Evolutionary conservation across 2,329 filamentous ascomycete species (phyloP).

Genomic region (Fusarium pininemorale): DNA sequence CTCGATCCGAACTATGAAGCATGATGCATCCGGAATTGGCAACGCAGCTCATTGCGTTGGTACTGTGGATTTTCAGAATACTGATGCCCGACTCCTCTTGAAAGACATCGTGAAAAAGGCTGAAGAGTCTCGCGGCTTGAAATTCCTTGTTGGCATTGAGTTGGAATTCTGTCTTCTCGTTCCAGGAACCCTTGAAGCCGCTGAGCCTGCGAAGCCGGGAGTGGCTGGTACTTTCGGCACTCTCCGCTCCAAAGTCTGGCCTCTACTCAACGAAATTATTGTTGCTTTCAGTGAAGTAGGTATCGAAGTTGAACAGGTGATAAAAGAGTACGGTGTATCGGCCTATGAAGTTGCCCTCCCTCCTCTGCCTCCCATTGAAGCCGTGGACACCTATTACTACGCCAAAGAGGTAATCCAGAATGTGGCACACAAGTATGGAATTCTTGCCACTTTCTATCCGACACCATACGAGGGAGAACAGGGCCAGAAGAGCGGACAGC

Average conservation of each 20-base stretch:
- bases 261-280: not conserved
- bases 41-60: slow-evolving; percentile 1
- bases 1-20: not conserved
- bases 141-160: not conserved
- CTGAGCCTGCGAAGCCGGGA: not conserved
- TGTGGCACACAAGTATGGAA: not conserved
- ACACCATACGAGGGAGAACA: not conserved
- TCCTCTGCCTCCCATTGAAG: not conserved
- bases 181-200: not conserved
- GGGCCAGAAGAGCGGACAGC: slow-evolving; percentile 4
- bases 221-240: not conserved
- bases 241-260: not conserved
- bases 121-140: not conserved
- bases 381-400: slow-evolving; percentile 2
- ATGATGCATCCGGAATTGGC: not conserved
- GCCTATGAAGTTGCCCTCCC: slow-evolving; percentile 6
- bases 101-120: not conserved
- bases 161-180: slow-evolving; percentile 4
- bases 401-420: not conserved
- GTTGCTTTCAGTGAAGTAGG: not conserved
- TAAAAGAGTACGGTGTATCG: slow-evolving; percentile 2
- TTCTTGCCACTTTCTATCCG: slow-evolving; percentile 6
- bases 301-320: not conserved
- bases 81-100: not conserved
- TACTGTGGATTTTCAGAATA: not conserved